Base-by-base conservation (phyloP, 768 basidiomycete genomes). In the Hericium coralloides region DNA sequence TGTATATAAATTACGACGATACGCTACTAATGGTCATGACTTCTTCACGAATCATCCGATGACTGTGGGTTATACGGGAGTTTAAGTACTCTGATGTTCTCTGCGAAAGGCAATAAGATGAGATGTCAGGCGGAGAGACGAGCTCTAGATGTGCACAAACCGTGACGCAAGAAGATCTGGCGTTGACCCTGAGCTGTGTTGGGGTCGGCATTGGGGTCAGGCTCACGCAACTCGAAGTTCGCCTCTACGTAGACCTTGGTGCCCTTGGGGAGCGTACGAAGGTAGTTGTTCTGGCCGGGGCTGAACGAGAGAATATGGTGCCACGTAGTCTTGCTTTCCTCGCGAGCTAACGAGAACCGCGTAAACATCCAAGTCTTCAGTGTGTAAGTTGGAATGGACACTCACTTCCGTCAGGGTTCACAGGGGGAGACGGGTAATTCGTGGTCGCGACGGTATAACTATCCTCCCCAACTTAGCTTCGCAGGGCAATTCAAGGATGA, bases 131-230 rank as follows among this genome's bases (percentile, higher is more conserved):
- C 17, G 49, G 22, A 38, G 37, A 49, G 22, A 31, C 41, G 18
- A 57, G 43, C 53, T 36, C 14, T 31, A 55, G 45, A 18, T 12
- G 15, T 20, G 38, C 17, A 60, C 79, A 41, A 59, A 89, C 92
- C 89, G 60, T 93, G 91, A 66, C 81, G 76, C 41, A 93, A 76
- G 70, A 91, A 87, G 55, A 93, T 86, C 68, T 92, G 89, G 36
- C 88, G 83, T 66, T 91, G 89, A 1, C 83, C 86, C 55, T 82
- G 76, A 31, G 84, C 80, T 0, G 87, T 80, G 52, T 77, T 70
- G 2, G 87, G 76, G 53, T 90, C 87, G 12, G 87, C 81, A 39
- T 72, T 76, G 6, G 77, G 69, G 41, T 87, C 85, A 9, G 89
- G 80, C 58, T 92, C 87, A 39, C 84, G 80, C 22, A 92, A 69